Evolutionary conservation across 1,284 basidiomycete species (phyloP), one percentile per base, ranked within the genome.

Genomic region (Athelia psychrophila): DNA sequence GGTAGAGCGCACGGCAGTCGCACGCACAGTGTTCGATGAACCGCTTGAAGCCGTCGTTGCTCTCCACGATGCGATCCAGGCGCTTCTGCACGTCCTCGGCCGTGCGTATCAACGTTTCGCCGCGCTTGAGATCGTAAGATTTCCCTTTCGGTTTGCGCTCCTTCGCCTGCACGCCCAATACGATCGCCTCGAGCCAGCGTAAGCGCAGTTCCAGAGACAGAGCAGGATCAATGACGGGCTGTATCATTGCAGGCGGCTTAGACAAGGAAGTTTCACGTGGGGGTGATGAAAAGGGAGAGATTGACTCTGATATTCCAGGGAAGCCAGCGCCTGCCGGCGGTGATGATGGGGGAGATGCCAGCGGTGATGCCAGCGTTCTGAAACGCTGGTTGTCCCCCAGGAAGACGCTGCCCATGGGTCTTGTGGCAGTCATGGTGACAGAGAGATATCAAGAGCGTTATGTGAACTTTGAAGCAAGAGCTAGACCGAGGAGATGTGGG

Each of bases 21-120:
- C 24, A 75, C 81, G 62, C 54, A 91, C 89, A 91, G 60, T 81
- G 80, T 18, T 79, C 76, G 70, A 91, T 84, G 66, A 91, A 92
- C 54, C 78, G 78, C 60, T 77, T 81, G 56, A 92, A 70, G 1
- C 83, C 81, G 23, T 91, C 86, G 63, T 88, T 88, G 16, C 73
- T 71, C 51, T 83, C 78, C 16, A 90, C 79, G 35, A 83, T 71
- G 33, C 62, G 64, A 56, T 82, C 71, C 46, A 91, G 59, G 44
- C 73, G 70, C 47, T 71, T 72, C 64, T 88, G 84, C 8, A 88
- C 70, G 54, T 82, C 78, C 58, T 81, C 80, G 3, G 83, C 79
- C 32, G 82, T 72, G 15, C 80, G 73, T 32, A 78, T 62, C 32
- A 92, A 68, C 2, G 79, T 82, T 42, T 81, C 78, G 15, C 78